A percentile compares a stretch with the other conserved stretches of the same genome.
Evolutionary conservation across 1,284 basidiomycete genomes (phyloP).

Genomic region (Leccinum subfulvum): DNA sequence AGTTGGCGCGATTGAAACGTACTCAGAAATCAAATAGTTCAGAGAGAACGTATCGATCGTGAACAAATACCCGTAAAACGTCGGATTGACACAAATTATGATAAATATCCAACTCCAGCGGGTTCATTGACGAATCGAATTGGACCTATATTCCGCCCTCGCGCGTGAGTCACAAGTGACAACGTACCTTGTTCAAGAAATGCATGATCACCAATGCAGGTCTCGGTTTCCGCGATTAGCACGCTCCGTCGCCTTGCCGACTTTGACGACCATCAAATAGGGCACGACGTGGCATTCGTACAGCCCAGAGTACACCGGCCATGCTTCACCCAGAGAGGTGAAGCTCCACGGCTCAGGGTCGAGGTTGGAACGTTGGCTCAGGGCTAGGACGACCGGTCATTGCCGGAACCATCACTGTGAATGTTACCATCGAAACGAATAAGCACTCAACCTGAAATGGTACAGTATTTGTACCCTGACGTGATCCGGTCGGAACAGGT

Average conservation of each 20-base stretch:
- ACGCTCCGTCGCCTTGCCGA: constrained; percentile 94
- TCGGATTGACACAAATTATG: constrained; percentile 99
- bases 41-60: too few relatives aligned
- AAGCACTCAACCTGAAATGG: too few relatives aligned
- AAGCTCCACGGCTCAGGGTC: constrained; percentile 90
- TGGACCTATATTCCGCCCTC: constrained; percentile 63
- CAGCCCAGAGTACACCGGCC: constrained; percentile 92
- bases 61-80: constrained; percentile 97
- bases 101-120: constrained; percentile 95
- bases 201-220: constrained; percentile 96
- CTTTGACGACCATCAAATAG: constrained; percentile 94
- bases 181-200: constrained; percentile 76
- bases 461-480: too few relatives aligned
- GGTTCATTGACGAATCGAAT: constrained; percentile 96
- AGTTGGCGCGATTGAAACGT: too few relatives aligned
- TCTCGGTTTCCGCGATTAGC: constrained; percentile 98
- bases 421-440: constrained; percentile 73
- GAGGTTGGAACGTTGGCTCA: constrained; percentile 60
- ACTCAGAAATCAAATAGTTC: too few relatives aligned
- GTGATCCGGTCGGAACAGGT: too few relatives aligned
- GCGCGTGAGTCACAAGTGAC: too few relatives aligned
- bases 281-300: constrained; percentile 95
- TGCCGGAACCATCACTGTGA: constrained; percentile 94
- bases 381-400: constrained; percentile 81
- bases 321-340: constrained; percentile 95